Percentiles rank a stretch among this genome's conserved stretches.
Evolutionary conservation across 108 stramenopile species (phyloP).

Genomic region (Conticribra guillardii): DNA sequence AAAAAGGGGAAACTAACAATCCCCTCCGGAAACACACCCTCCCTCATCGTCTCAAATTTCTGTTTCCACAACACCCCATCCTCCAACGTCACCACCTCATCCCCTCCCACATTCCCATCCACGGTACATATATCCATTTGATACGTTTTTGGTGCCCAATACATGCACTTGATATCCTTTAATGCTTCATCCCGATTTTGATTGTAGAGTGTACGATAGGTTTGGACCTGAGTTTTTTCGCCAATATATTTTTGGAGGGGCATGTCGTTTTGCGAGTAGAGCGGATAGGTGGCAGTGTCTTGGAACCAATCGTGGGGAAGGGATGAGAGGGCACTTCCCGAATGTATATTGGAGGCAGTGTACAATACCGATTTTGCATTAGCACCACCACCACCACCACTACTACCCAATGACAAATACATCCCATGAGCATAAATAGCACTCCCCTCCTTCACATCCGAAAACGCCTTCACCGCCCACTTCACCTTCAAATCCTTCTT

Average conservation of each 20-base stretch:
- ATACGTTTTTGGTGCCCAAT: constrained; percentile 85
- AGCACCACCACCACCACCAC: too few relatives aligned
- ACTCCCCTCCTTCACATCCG: constrained; percentile 69
- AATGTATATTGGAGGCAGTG: constrained; percentile 50
- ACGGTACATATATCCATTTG: constrained; percentile 74
- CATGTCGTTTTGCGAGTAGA: constrained; percentile 42
- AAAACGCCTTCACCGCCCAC: constrained; percentile 88
- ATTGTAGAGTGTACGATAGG: constrained; percentile 32
- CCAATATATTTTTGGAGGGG: constrained; percentile 63
- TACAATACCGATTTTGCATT: constrained; percentile 63
- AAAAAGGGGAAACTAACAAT: constrained; percentile 82
- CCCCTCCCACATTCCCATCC: constrained; percentile 42
- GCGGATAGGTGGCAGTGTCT: constrained; percentile 35
- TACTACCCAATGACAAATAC: constrained; percentile 48
- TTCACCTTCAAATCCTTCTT: constrained; percentile 80
- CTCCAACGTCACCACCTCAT: constrained; percentile 76
- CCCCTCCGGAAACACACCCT: constrained; percentile 55
- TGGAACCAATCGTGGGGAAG: constrained; percentile 73
- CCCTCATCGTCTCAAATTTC: constrained; percentile 43
- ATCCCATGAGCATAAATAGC: constrained; percentile 73
- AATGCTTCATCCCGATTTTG: constrained; percentile 31
- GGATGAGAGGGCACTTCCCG: constrained; percentile 36
- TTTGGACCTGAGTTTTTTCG: constrained; percentile 43
- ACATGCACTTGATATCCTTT: constrained; percentile 77
- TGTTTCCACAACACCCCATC: constrained; percentile 81